phyloP scores from a whole-genome alignment of 208 protist genomes.

The Kentomonas sorsogonicus region DNA sequence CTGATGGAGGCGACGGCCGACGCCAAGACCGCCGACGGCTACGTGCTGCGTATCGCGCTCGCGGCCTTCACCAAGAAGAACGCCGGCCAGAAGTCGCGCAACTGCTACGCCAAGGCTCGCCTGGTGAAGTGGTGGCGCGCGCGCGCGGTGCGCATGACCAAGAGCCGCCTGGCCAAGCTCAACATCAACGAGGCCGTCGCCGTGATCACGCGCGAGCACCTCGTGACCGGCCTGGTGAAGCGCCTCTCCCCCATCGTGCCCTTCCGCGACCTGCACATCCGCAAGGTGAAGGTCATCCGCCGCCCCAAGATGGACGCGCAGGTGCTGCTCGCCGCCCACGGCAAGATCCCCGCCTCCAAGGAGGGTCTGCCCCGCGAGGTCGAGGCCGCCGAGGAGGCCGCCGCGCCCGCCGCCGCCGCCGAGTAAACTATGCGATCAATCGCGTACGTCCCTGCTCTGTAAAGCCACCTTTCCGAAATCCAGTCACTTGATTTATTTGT shows the following conservation, averaged over 20 bases:
- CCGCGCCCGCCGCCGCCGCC: slow-evolving; percentile 25
- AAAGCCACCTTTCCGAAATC: not conserved
- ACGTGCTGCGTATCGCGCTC: slow-evolving; percentile 95
- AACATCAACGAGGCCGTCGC: slow-evolving; percentile 93
- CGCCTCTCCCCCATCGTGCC: slow-evolving; percentile 95
- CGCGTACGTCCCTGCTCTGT: no score
- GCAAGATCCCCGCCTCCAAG: slow-evolving; percentile 70
- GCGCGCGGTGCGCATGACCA: slow-evolving; percentile 96
- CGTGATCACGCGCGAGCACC: slow-evolving; percentile 93
- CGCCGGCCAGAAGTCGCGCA: slow-evolving; percentile 92
- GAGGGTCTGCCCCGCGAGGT: slow-evolving; percentile 73
- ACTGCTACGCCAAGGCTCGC: slow-evolving; percentile 96
- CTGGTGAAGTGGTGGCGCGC: slow-evolving; percentile 93
- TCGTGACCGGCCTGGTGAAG: slow-evolving; percentile 95
- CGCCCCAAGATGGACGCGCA: slow-evolving; percentile 94
- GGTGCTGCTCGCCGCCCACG: slow-evolving; percentile 92
- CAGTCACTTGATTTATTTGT: not conserved
- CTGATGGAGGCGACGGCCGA: slow-evolving; percentile 95
- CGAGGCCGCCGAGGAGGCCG: slow-evolving; percentile 62
- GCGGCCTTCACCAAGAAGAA: slow-evolving; percentile 98
- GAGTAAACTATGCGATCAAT: slow-evolving; percentile 12
- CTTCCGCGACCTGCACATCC: slow-evolving; percentile 96
- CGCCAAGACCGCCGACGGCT: slow-evolving; percentile 97
- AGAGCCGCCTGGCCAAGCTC: slow-evolving; percentile 66
- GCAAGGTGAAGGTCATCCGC: slow-evolving; percentile 97